Base-by-base conservation (phyloP, 768 basidiomycete species). In the Mycena indigotica region DNA sequence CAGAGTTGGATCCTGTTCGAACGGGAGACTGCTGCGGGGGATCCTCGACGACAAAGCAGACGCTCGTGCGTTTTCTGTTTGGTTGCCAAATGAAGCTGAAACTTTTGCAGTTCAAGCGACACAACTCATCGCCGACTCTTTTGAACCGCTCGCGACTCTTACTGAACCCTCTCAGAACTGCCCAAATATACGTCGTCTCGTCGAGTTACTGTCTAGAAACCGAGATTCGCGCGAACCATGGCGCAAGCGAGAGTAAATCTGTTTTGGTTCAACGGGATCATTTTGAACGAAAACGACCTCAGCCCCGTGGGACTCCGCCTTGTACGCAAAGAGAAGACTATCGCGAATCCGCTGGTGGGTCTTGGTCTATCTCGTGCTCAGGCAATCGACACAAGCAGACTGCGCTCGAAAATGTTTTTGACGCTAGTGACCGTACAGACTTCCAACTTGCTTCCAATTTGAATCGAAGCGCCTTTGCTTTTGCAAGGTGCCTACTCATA, bases 381-480 rank as follows among this genome's bases (percentile, higher is more conserved):
- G 61, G 89, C 90, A 0, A 74, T 93, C n/a, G 80, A 88, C 83
- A 1, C 82, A 85, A 56, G 74, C 74, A n/a, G 79, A 76, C 38
- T 73, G 71, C 15, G 75, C 79, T 4, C 64, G 88, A 91, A 52
- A 91, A 88, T 1, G 63, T 97, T n/a, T 88, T 96, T 56, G 97
- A 98, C 71, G 89, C 94, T 1, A 93, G 90, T 56, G 96, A 99
- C 71, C 77, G 91, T 17, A 65, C 68, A 3, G 97, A 99, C n/a
- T n/a, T n/a, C n/a, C n/a, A n/a, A n/a, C n/a, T n/a, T n/a, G n/a
- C n/a, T n/a, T n/a, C n/a, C n/a, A n/a, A n/a, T n/a, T n/a, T n/a
- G n/a, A n/a, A n/a, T n/a, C n/a, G n/a, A n/a, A n/a, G n/a, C n/a
- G n/a, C n/a, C n/a, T n/a, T n/a, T n/a, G n/a, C n/a, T n/a, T n/a